Conservation (phyloP, 371 early-diverging fungal genomes). For the Quaeritorhiza haematococci region DNA sequence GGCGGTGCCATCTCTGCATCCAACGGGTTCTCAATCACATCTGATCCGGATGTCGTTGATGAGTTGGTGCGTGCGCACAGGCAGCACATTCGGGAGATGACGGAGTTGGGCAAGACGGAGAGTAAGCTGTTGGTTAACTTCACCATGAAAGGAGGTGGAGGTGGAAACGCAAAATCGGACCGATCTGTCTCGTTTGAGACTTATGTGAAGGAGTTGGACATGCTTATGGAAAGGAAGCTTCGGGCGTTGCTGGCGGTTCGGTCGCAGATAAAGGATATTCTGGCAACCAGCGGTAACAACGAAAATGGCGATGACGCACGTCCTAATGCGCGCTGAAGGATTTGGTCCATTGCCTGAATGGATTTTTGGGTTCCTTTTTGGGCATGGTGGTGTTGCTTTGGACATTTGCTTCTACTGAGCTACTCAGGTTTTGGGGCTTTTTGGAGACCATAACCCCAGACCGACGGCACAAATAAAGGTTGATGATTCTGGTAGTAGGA, state of each 20-base stretch:
- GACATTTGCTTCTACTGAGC: no score
- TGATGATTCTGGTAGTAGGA: no score
- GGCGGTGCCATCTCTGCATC: neutral
- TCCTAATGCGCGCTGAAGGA: no score
- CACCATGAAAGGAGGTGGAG: slow-evolving; percentile 39
- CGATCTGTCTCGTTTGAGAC: slow-evolving; percentile 22
- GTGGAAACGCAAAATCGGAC: slow-evolving; percentile 7
- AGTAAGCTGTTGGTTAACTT: slow-evolving; percentile 70
- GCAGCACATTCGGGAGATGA: slow-evolving; percentile 67
- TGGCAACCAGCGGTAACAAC: no score
- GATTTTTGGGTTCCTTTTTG: no score
- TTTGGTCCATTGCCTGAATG: no score
- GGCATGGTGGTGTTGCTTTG: no score
- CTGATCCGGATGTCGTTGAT: slow-evolving; percentile 40
- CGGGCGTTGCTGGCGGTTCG: slow-evolving; percentile 43
- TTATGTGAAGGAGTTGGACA: slow-evolving; percentile 52
- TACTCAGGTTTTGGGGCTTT: no score
- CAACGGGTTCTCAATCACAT: slow-evolving; percentile 9
- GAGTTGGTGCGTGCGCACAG: slow-evolving; percentile 70
- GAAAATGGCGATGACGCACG: no score
- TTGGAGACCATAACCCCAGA: no score
- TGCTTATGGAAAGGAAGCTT: slow-evolving; percentile 47
- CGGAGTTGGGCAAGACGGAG: slow-evolving; percentile 72
- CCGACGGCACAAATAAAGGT: no score
- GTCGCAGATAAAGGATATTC: slow-evolving; percentile 26